Evolutionary conservation across 2,329 filamentous ascomycete genomes (phyloP).

Genomic region (Phialophora tarda): DNA sequence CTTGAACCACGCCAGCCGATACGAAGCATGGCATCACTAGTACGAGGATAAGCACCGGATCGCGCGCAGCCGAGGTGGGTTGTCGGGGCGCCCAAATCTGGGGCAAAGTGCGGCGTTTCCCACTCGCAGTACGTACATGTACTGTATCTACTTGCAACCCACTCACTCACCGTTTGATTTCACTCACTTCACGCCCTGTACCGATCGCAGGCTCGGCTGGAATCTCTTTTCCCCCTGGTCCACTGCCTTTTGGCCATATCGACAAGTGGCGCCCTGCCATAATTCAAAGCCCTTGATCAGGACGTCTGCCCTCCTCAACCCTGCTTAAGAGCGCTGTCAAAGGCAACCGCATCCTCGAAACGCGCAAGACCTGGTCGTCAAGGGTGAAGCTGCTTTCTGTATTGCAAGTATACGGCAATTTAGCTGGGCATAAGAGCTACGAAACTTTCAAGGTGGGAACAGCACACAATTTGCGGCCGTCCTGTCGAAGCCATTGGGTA

Average conservation of each 20-base stretch:
- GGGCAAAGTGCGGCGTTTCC: conserved; percentile 1
- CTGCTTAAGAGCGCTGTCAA: neutral
- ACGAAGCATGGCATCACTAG: neutral
- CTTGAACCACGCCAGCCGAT: neutral
- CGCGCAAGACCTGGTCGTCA: neutral
- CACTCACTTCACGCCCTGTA: neutral
- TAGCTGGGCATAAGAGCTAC: neutral
- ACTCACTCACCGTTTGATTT: neutral
- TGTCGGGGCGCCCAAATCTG: neutral
- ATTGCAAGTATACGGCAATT: neutral
- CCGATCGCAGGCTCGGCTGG: neutral
- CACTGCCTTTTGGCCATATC: neutral
- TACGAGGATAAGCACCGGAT: conserved; percentile 14
- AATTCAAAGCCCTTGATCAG: neutral
- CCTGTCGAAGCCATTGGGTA: neutral
- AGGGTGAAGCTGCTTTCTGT: neutral
- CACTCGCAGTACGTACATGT: neutral
- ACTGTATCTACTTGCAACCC: neutral
- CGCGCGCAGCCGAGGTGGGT: conserved; percentile 15
- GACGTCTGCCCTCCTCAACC: neutral
- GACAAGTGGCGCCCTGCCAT: neutral
- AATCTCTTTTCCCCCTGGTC: neutral
- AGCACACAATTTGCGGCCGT: neutral
- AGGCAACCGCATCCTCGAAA: neutral
- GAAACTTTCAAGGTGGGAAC: neutral